Evolutionary conservation across 2,329 filamentous ascomycete species (phyloP), one percentile per base, ranked within the genome.

Genomic region (Metarhizium anisopliae): DNA sequence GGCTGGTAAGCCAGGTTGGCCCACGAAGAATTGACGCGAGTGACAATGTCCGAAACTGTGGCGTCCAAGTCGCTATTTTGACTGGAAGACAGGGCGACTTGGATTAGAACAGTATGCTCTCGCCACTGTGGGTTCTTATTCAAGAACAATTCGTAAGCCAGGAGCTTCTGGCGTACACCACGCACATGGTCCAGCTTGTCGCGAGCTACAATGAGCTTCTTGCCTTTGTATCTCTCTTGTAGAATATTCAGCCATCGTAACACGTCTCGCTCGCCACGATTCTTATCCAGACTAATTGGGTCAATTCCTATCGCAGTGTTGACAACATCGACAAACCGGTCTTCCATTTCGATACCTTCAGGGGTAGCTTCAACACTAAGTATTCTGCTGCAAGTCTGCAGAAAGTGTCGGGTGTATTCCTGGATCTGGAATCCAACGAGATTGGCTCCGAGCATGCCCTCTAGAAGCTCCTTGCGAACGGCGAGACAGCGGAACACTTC

Each of bases 101-200:
- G 93, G 56, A 97, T 93, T 59, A 97, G 77, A 32, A 96, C 91
- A 14, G 93, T 89, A 66, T 88, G 87, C 63, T 93, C 90, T 54
- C 85, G 81, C 88, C 89, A 96, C 66, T 95, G 82, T 0, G 93
- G 92, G 67, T 96, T 89, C 68, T 91, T 90, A 73, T 96, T 95
- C 49, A 97, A 80, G 73, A 97, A 97, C 8, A 96, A 74, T 71
- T 97, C 94, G 65, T 90, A 96, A 1, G 92, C 88, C 30, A 96
- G 77, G 6, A 97, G 80, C 77, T 97, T 97, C 72, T 96, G 93
- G 43, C 92, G 84, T 43, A 97, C 91, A 58, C 94, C 93, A 54
- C 92, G 87, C 56, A 97, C 89, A 62, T 89, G 86, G 69, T 97
- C 93, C 49, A 97, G 83, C 78, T 96, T 96, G 72, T 97, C 93